A percentile compares a stretch with the other conserved stretches of the same genome.
Conservation (phyloP, 1,139 yeast genomes). For the Suhomyces wounanorum region DNA sequence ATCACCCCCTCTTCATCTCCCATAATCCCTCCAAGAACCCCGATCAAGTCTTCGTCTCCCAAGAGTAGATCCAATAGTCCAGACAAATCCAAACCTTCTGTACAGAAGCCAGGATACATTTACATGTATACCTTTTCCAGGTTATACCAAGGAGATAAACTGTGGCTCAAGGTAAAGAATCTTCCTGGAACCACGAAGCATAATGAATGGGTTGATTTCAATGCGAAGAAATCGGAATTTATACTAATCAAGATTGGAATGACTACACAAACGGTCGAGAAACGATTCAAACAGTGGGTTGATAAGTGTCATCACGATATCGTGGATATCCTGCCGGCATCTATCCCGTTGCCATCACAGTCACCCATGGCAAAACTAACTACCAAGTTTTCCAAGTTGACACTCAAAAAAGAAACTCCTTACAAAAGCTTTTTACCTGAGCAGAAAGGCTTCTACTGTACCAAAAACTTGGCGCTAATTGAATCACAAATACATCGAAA, state of each 20-base stretch:
- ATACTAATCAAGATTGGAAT: slow-evolving; percentile 57
- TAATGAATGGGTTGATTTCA: slow-evolving; percentile 37
- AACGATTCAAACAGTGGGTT: slow-evolving; percentile 56
- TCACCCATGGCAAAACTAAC: slow-evolving; percentile 6
- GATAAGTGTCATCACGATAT: slow-evolving; percentile 52
- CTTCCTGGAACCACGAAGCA: slow-evolving; percentile 28
- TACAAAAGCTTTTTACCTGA: slow-evolving; percentile 1
- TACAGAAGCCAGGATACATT: slow-evolving; percentile 40
- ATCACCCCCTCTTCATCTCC: not conserved
- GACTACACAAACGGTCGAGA: slow-evolving; percentile 49
- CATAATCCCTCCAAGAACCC: not conserved
- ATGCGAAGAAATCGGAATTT: slow-evolving; percentile 38
- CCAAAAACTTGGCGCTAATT: slow-evolving; percentile 28
- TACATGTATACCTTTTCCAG: slow-evolving; percentile 54
- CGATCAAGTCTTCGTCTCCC: not conserved
- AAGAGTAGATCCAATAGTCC: not conserved
- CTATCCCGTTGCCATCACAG: slow-evolving; percentile 1
- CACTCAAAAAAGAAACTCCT: slow-evolving; percentile 8
- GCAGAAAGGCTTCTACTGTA: slow-evolving; percentile 37
- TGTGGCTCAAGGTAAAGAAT: slow-evolving; percentile 38
- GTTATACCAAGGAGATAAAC: slow-evolving; percentile 30
- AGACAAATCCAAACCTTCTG: not conserved
- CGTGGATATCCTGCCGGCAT: slow-evolving; percentile 33
- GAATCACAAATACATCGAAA: slow-evolving; percentile 45
- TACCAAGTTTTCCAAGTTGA: slow-evolving; percentile 10